Evolutionary conservation across 192 early-diverging fungal species (phyloP).

Genomic region (Mortierella antarctica): DNA sequence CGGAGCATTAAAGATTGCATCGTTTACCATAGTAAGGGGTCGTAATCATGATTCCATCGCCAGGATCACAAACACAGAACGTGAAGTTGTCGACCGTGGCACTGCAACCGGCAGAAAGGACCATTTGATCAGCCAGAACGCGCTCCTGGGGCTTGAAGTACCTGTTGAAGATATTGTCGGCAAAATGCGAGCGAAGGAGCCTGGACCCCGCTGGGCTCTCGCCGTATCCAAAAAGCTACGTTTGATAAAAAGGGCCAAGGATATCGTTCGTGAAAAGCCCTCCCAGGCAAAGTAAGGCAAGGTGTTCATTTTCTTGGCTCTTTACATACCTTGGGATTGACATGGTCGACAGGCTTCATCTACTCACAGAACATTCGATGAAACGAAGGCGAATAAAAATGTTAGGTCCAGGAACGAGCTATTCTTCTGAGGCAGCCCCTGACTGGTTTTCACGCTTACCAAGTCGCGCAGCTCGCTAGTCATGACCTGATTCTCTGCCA

Average conservation of each 20-base stretch:
- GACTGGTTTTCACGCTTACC: slow-evolving; percentile 35
- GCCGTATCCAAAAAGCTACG: slow-evolving; percentile 57
- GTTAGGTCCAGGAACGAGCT: neutral
- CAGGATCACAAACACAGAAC: slow-evolving; percentile 71
- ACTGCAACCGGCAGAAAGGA: slow-evolving; percentile 74
- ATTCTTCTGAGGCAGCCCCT: no score
- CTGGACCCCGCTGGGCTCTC: slow-evolving; percentile 64
- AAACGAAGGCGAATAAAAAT: neutral
- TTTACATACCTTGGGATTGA: slow-evolving; percentile 24
- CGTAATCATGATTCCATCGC: slow-evolving; percentile 80
- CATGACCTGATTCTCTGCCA: slow-evolving; percentile 83
- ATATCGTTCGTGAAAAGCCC: neutral
- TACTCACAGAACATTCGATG: neutral
- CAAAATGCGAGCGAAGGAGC: slow-evolving; percentile 67
- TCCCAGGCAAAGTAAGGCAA: neutral
- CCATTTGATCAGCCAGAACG: slow-evolving; percentile 65
- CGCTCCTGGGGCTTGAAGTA: slow-evolving; percentile 63
- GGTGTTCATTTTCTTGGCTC: neutral
- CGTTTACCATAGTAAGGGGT: slow-evolving; percentile 76
- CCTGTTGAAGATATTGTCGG: slow-evolving; percentile 70
- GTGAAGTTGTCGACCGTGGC: slow-evolving; percentile 72
- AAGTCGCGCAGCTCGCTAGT: slow-evolving; percentile 63
- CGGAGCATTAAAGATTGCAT: neutral
- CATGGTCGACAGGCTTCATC: slow-evolving; percentile 27
- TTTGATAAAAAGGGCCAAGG: neutral